Evolutionary conservation across 2,329 filamentous ascomycete species (phyloP), one percentile per base, ranked within the genome.

Genomic region (Clathrospora elynae): DNA sequence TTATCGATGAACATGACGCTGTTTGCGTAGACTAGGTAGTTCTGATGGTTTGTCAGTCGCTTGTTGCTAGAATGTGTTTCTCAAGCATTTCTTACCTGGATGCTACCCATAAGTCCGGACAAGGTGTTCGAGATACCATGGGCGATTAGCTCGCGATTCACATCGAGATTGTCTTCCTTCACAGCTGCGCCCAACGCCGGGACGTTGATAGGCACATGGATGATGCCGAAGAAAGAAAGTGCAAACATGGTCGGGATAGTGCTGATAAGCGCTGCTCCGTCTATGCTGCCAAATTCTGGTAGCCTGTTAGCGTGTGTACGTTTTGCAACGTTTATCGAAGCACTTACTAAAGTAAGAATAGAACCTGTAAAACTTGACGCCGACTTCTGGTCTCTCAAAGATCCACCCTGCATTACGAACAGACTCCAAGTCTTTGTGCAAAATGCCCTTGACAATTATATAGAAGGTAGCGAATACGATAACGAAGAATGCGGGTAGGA

Each of bases 161-260:
- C 82, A 64, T 95, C 85, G 19, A 95, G 81, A 63, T 97, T 88
- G 65, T 99, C 93, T 69, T 97, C 91, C 29, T 90, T 90, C 4
- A 88, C 89, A 20, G 90, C 90, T 34, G 96, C 86, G 0, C 90
- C 93, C 45, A 99, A 75, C 2, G 93, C 93, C 2, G 93, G 93
- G 4, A 99, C 91, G 61, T 99, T 99, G 72, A 99, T 99, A 0
- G 93, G 93, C 2, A 99, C 93, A 66, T 99, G 93, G 2, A 99
- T 80, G 42, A 99, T 86, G 37, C 93, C 93, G 61, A 99, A 99
- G 75, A 99, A 99, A 0, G 93, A 97, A 48, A 99, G 75, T 0
- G 93, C 93, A 60, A 99, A 84, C 88, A 99, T 97, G 19, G 93
- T 91, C 1, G 93, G 93, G 19, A 96, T 79, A 1, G 87, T 91